Evolutionary conservation across 306 rosid species (phyloP), one percentile per base, ranked within the genome.

Genomic region (Medicago arabica): DNA sequence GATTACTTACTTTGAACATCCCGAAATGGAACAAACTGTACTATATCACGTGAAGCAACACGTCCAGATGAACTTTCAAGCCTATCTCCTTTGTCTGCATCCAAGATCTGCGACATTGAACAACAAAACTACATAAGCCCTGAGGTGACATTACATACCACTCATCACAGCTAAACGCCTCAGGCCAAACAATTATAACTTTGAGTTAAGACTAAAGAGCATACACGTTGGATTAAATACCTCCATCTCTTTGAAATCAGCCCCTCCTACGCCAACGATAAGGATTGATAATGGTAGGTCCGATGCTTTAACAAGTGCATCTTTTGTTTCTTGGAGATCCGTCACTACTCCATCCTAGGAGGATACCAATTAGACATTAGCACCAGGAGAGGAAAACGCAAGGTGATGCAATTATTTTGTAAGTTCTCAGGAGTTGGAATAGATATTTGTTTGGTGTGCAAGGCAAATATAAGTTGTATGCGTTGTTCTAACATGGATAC

Each of bases 201-300:
- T n/a, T n/a, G 62, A 7, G 44, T 36, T 54, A 64, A 78, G 60
- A 9, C 39, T 41, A 60, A 59, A 75, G 71, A 36, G 69, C 10
- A 71, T 50, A 74, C 21, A 8, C 7, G 25, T 69, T 55, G 34
- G 59, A 67, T 8, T 49, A 15, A 36, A 68, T 90, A 96, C 99
- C 99, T 96, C 98, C 99, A 96, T 96, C 85, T 96, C 99, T 88
- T 96, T 96, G 80, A 92, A 96, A 83, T 96, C 99, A 8, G 99
- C 98, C 80, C 99, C 99, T 83, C 99, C 99, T 23, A 96, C 98
- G 16, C 99, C 99, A 81, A 96, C 89, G 64, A 96, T 96, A 78
- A 96, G 98, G 78, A 96, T 96, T 28, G 99, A 96, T 72, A 96
- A 74, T 12, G 99, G 98, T 69, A 96, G 88, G 73, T 96, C 98